Conservation (phyloP, 345 rosid species). For the Salix suchowensis region DNA sequence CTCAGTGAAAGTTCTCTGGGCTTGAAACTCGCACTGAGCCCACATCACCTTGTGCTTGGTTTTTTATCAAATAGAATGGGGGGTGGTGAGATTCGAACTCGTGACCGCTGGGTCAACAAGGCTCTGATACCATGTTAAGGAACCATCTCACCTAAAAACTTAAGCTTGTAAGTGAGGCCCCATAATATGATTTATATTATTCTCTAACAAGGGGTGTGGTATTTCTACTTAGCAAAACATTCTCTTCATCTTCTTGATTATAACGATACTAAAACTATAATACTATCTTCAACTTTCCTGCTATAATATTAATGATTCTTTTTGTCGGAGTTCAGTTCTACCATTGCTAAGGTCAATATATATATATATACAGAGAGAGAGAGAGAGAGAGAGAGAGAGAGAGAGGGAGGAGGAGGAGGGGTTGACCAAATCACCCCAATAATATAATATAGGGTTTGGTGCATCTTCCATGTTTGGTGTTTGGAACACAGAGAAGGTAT, state of each 20-base stretch:
- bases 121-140: no score
- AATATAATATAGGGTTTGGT: not conserved
- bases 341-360: conserved; percentile 12
- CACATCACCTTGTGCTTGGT: no score
- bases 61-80: no score
- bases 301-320: conserved; percentile 29
- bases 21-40: no score
- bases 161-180: no score
- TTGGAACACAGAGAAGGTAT: conserved; percentile 7
- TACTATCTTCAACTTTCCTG: not conserved
- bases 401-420: not conserved
- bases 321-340: conserved; percentile 36
- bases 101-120: no score
- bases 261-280: not conserved
- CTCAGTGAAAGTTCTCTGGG: no score
- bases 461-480: conserved; percentile 1
- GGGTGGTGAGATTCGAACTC: no score
- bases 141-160: no score
- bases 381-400: not conserved
- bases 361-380: not conserved
- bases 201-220: not conserved
- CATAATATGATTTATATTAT: no score
- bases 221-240: conserved; percentile 6
- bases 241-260: conserved; percentile 13
- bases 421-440: not conserved